Base-by-base conservation (phyloP, 352 stramenopile genomes). In the Pythium oligandrum region DNA sequence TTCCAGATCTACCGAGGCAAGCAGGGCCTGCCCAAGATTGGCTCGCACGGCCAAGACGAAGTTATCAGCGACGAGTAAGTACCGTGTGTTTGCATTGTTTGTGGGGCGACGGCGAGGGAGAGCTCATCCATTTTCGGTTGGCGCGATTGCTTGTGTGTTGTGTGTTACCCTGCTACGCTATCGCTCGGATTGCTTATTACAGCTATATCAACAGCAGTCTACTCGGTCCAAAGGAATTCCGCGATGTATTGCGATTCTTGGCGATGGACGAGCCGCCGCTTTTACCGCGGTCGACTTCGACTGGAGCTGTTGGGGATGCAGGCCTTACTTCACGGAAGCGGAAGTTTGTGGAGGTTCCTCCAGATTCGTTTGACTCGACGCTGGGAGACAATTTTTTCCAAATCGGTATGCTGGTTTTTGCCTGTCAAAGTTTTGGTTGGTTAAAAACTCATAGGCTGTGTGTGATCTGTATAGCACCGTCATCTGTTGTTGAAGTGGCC, bases 1-100 rank as follows among this genome's bases (percentile, higher is more conserved):
- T 95, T 90, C 56, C 83, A 95, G 65, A 93, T 95, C 63, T 94
- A 94, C 63, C 82, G 84, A 6, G 78, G 80, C 55, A 94, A 94
- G 50, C 79, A 90, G 40, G 73, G 68, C 6, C 71, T 94, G 9
- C 82, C 84, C 31, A 93, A 92, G 56, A 64, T 94, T 0, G 84
- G 80, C 1, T 62, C 65, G 40, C 83, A 86, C 45, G 80, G 50
- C 56, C 30, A 67, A 64, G 30, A 74, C 63, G 61, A 68, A 44
- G 72, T 72, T 12, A 76, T 92, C 64, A 89, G 59, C 37, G 84
- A 94, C 77, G 84, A 94, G 82, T 94, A 83, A 59, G 79, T 94
- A 43, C 42, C 42, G 42, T 40, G n/a, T 49, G 48, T 42, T 58
- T 55, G 44, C 38, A 26, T 26, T 26, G 17, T 26, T 26, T 26